phyloP scores from a whole-genome alignment of 73 alveolate species.

The Diophrys appendiculata region DNA sequence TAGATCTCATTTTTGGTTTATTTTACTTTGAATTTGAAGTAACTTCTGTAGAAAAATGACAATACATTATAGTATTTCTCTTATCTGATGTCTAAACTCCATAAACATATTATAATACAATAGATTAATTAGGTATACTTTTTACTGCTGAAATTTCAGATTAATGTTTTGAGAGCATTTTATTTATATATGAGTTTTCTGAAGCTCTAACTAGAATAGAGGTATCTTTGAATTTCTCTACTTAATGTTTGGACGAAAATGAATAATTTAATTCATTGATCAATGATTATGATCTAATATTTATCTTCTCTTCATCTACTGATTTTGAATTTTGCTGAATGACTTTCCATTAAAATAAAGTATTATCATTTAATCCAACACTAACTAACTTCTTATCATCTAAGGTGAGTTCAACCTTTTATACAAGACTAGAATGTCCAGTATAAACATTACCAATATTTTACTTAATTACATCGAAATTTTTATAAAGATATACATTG shows the following conservation, averaged over 20 bases:
- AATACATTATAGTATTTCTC: slow-evolving; percentile 73
- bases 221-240: slow-evolving; percentile 55
- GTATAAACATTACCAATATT: slow-evolving; percentile 70
- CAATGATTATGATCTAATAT: slow-evolving; percentile 4
- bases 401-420: slow-evolving; percentile 56
- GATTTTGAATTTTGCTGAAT: too few relatives aligned
- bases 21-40: neutral
- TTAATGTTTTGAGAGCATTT: slow-evolving; percentile 50
- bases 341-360: slow-evolving; percentile 72
- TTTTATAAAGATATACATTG: slow-evolving; percentile 64
- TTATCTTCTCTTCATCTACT: too few relatives aligned
- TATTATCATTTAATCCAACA: slow-evolving; percentile 68
- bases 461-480: slow-evolving; percentile 56
- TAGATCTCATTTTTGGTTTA: neutral
- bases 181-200: slow-evolving; percentile 29
- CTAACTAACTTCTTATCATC: slow-evolving; percentile 63
- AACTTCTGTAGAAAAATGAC: slow-evolving; percentile 42
- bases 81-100: slow-evolving; percentile 74
- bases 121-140: slow-evolving; percentile 69
- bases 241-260: neutral
- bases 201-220: slow-evolving; percentile 60
- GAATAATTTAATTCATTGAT: slow-evolving; percentile 60
- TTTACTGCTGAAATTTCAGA: slow-evolving; percentile 50
- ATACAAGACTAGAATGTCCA: slow-evolving; percentile 75
- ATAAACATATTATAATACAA: slow-evolving; percentile 70